Evolutionary conservation across 202 grass and related monocot genomes (phyloP).

Genomic region (Carex arenaria): DNA sequence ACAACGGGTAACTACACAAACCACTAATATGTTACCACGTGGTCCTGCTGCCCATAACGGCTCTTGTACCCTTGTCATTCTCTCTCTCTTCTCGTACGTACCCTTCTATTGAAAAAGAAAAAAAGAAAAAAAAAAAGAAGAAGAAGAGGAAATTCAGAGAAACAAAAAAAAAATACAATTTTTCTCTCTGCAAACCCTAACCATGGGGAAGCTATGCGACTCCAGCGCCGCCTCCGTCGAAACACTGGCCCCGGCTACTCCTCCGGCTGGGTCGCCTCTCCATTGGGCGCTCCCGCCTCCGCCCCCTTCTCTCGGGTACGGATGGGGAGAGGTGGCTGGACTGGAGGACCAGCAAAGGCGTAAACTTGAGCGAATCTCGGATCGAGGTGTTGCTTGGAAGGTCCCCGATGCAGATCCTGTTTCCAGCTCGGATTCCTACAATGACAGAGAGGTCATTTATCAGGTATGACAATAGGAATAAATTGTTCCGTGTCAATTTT

Average conservation of each 20-base stretch:
- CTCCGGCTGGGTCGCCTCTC: conserved; percentile 29
- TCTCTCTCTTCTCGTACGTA: neutral
- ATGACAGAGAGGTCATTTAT: conserved; percentile 18
- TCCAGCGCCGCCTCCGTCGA: conserved; percentile 52
- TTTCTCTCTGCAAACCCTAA: conserved; percentile 45
- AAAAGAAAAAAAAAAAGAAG: neutral
- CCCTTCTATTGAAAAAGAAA: too few species aligned
- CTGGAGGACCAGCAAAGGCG: conserved; percentile 92
- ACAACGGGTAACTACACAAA: conserved; percentile 9
- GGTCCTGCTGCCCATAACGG: conserved; percentile 1
- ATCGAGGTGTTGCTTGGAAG: conserved; percentile 81
- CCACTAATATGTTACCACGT: conserved; percentile 22
- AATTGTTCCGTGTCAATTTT: neutral
- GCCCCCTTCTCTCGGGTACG: neutral
- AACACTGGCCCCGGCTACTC: conserved; percentile 35
- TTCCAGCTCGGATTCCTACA: conserved; percentile 18
- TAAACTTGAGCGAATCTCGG: conserved; percentile 70
- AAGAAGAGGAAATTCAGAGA: neutral
- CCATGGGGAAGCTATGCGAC: conserved; percentile 96
- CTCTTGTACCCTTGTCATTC: neutral
- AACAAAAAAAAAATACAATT: neutral
- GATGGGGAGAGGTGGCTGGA: conserved; percentile 55
- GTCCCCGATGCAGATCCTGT: conserved; percentile 7
- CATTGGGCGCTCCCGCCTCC: conserved; percentile 34
- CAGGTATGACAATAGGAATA: neutral